phyloP scores from a whole-genome alignment of 352 stramenopile genomes.

The Thalassiosira sp. region DNA sequence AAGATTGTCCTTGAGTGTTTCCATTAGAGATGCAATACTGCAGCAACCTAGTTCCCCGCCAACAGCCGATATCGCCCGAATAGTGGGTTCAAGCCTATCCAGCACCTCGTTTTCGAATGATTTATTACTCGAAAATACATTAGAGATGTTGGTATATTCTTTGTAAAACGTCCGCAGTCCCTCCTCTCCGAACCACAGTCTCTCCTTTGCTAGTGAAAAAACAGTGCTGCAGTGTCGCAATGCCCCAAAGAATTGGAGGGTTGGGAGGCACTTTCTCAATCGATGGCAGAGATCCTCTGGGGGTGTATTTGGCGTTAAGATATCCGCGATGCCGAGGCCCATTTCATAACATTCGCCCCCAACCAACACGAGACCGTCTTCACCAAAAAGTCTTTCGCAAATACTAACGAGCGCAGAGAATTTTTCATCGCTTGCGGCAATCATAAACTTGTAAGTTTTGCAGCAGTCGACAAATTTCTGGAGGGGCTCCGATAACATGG shows the following conservation, averaged over 20 bases:
- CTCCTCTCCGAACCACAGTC: constrained; percentile 43
- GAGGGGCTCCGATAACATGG: constrained; percentile 14
- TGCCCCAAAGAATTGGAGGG: constrained; percentile 30
- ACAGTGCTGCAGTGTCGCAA: constrained; percentile 28
- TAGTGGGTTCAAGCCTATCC: constrained; percentile 33
- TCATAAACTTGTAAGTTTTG: constrained; percentile 37
- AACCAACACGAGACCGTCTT: constrained; percentile 14
- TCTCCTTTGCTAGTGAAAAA: constrained; percentile 33
- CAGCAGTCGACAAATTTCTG: constrained; percentile 36
- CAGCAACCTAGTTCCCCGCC: constrained; percentile 16
- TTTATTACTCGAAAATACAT: constrained; percentile 39
- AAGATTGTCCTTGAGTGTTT: constrained; percentile 22
- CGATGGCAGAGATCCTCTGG: constrained; percentile 16
- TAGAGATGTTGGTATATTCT: constrained; percentile 44
- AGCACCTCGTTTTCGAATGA: constrained; percentile 47
- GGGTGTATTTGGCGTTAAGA: constrained; percentile 18
- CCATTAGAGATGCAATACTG: constrained; percentile 21
- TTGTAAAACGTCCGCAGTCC: constrained; percentile 41
- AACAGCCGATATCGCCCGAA: constrained; percentile 26
- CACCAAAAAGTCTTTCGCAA: constrained; percentile 6
- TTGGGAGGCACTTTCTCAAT: constrained; percentile 24
- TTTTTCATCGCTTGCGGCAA: constrained; percentile 17
- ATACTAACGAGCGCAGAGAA: constrained; percentile 30
- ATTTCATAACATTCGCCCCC: constrained; percentile 6
- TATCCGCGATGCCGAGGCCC: constrained; percentile 20